Conservation (phyloP, 169 alveolate genomes). For the Fabrea salina region DNA sequence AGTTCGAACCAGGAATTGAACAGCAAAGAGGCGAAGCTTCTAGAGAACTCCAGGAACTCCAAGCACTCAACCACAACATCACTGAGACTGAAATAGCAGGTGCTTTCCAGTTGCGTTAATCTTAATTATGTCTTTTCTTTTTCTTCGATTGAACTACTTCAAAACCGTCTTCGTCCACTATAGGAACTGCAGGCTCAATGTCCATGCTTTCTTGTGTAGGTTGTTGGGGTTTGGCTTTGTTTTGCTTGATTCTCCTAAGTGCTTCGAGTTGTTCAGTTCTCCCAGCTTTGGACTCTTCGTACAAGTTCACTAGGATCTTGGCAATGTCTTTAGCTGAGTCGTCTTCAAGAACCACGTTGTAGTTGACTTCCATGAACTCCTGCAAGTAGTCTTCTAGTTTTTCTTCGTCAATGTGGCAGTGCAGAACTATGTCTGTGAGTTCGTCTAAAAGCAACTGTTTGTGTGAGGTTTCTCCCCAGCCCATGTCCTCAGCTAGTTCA, state of each 20-base stretch:
- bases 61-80: conserved; percentile 14
- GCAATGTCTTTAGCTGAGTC: conserved; percentile 12
- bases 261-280: not conserved
- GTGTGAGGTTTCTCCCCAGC: conserved; percentile 9
- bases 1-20: conserved; percentile 23
- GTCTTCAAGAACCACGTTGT: conserved; percentile 17
- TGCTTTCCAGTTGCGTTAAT: not conserved
- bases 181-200: conserved; percentile 17
- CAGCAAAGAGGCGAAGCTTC: conserved; percentile 2
- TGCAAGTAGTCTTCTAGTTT: not conserved
- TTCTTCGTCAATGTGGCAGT: not conserved
- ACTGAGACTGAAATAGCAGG: conserved; percentile 18
- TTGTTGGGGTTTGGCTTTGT: not conserved
- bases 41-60: conserved; percentile 33
- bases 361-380: conserved; percentile 6
- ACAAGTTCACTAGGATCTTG: not conserved
- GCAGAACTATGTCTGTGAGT: not conserved
- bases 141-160: not conserved
- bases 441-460: not conserved
- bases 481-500: conserved; percentile 19
- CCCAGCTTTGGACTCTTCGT: not conserved
- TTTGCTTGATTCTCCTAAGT: not conserved
- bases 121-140: not conserved
- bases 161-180: conserved; percentile 23
- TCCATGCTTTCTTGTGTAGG: not conserved